Evolutionary conservation across 495 filamentous ascomycete genomes (phyloP).

Genomic region (Trichoderma reesei): DNA sequence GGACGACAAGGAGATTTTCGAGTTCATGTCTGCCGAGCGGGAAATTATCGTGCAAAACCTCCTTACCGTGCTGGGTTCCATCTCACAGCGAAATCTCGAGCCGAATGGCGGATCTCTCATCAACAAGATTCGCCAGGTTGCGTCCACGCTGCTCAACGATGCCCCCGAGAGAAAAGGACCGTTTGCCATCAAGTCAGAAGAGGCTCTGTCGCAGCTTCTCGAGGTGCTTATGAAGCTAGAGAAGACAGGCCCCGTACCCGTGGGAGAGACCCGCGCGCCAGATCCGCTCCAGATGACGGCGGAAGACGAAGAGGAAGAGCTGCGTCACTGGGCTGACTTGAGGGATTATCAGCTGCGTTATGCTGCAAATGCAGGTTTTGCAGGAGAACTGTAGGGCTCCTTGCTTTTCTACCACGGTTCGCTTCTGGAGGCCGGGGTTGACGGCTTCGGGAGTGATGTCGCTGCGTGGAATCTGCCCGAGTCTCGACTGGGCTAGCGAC

Average conservation of each 20-base stretch:
- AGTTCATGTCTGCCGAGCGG: conserved; percentile 55
- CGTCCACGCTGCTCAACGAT: conserved; percentile 59
- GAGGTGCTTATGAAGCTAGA: conserved; percentile 64
- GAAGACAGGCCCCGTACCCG: conserved; percentile 29
- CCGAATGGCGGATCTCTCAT: conserved; percentile 67
- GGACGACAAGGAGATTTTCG: conserved; percentile 24
- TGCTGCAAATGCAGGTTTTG: conserved; percentile 1
- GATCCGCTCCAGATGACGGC: conserved; percentile 20
- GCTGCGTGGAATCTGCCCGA: no score
- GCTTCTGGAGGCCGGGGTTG: no score
- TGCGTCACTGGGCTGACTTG: conserved; percentile 64
- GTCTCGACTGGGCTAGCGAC: no score
- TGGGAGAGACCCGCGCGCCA: conserved; percentile 12
- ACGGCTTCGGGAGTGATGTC: no score
- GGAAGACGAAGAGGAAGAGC: conserved; percentile 61
- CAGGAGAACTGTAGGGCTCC: not conserved
- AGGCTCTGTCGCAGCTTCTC: conserved; percentile 57
- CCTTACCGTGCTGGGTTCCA: conserved; percentile 54
- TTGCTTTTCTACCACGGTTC: no score
- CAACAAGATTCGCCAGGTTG: conserved; percentile 64
- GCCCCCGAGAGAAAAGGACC: conserved; percentile 47
- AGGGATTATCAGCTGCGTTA: conserved; percentile 64
- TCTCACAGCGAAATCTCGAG: conserved; percentile 73
- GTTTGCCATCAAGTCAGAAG: conserved; percentile 47
- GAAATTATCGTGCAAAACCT: conserved; percentile 69